A percentile compares a stretch with the other conserved stretches of the same genome.
phyloP scores from a whole-genome alignment of 2,329 filamentous ascomycete genomes.

The Cercospora sp. region DNA sequence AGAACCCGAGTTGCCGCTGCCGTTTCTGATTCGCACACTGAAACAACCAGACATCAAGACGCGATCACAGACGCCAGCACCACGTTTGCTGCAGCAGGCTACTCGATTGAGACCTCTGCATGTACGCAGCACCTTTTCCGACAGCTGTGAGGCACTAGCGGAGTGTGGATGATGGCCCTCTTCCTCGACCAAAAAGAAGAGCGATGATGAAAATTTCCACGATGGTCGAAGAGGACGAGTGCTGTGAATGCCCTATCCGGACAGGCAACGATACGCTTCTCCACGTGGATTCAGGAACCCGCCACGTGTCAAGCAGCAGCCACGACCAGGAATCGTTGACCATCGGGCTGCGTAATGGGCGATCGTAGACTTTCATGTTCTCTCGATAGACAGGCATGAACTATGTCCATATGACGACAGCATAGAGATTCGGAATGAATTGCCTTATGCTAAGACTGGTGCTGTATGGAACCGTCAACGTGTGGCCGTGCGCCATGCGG shows the following conservation, averaged over 20 bases:
- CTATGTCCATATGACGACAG: neutral
- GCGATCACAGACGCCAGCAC: neutral
- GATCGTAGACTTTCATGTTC: neutral
- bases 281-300: neutral
- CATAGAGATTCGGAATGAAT: neutral
- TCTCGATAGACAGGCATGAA: neutral
- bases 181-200: neutral
- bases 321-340: neutral
- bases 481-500: neutral
- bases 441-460: neutral
- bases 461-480: no score
- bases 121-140: neutral
- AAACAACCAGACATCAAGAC: neutral
- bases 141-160: neutral
- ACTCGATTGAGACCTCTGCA: neutral
- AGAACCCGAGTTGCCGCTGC: neutral
- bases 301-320: neutral
- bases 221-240: neutral
- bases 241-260: neutral
- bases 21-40: neutral
- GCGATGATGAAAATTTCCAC: neutral
- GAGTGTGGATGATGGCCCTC: neutral
- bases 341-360: neutral
- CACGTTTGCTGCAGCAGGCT: neutral
- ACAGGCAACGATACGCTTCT: neutral